Base-by-base conservation (phyloP, 352 stramenopile species). In the Phytophthora capsici region DNA sequence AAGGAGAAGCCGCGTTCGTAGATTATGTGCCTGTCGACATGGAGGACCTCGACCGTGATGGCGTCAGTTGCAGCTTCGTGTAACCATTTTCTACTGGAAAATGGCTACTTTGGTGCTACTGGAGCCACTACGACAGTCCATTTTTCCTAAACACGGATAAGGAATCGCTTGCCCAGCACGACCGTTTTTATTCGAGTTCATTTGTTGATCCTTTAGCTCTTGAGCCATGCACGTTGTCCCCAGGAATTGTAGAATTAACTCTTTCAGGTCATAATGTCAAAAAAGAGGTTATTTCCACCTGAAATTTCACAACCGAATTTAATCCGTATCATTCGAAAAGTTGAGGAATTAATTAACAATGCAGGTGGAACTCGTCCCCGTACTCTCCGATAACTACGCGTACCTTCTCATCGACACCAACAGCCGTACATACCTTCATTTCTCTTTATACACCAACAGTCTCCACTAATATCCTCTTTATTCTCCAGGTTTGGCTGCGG, bases 1-100 rank as follows among this genome's bases (percentile, higher is more conserved):
- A 99, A 99, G 96, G 98, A 99, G 82, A 99, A 99, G 93, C 98
- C 97, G 69, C 94, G 97, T 93, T 98, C 93, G 71, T 98, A 98
- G 93, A 91, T 82, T 73, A 74, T 77, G 62, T 54, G 51, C 44
- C 32, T 28, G 45, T 59, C 14, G 45, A 61, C 38, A 36, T 23
- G 45, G 41, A 25, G 65, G 51, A 71, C 58, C 51, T 66, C 32
- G 49, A 17, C 25, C 17, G 56, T 59, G 28, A 25, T 43, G n/a
- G 63, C 38, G 16, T 20, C 48, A 28, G 45, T 20, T 40, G 44
- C 54, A 67, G 22, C 16, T 26, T 30, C 3, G 19, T 32, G 4
- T 48, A 32, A 40, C 16, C 4, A 19, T 41, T 22, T 37, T 23
- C 41, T 13, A n/a, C 20, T 14, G 14, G 36, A 28, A 25, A 7